Percentiles rank a stretch among this genome's conserved stretches.
Evolutionary conservation across 2,329 filamentous ascomycete genomes (phyloP).

Genomic region (Hypoxylon sp.): DNA sequence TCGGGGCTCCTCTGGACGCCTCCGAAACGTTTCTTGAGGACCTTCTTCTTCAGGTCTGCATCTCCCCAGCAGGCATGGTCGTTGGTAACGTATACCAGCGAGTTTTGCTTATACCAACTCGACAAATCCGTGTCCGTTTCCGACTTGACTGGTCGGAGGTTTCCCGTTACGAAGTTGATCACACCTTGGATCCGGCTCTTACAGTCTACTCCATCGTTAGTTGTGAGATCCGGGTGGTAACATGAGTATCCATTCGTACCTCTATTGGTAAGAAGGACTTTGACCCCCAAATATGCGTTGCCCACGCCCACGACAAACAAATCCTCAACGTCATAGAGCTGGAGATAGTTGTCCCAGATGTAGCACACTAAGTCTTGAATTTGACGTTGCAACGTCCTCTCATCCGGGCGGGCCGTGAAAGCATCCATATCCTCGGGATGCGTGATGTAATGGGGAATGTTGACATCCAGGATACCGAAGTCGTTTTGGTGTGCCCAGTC

Average conservation of each 20-base stretch:
- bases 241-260: constrained; percentile 60
- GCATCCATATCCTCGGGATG: constrained; percentile 68
- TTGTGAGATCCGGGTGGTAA: background rate
- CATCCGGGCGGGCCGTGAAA: constrained; percentile 59
- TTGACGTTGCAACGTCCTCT: constrained; percentile 66
- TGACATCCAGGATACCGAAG: constrained; percentile 91
- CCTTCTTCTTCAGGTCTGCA: constrained; percentile 69
- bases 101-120: constrained; percentile 86
- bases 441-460: constrained; percentile 83
- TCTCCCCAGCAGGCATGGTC: constrained; percentile 82
- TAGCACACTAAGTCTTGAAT: constrained; percentile 83
- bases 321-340: constrained; percentile 78
- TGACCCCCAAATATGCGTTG: constrained; percentile 86
- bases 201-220: constrained; percentile 61
- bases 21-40: constrained; percentile 71
- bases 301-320: constrained; percentile 91
- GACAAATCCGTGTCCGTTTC: constrained; percentile 80
- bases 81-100: constrained; percentile 80
- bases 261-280: constrained; percentile 82
- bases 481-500: constrained; percentile 82
- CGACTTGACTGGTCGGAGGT: constrained; percentile 81
- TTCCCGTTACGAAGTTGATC: constrained; percentile 84
- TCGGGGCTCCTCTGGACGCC: constrained; percentile 65
- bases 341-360: constrained; percentile 97
- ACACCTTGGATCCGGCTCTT: constrained; percentile 77